Evolutionary conservation across 169 alveolate genomes (phyloP).

Genomic region (Cryptosporidium meleagridis): DNA sequence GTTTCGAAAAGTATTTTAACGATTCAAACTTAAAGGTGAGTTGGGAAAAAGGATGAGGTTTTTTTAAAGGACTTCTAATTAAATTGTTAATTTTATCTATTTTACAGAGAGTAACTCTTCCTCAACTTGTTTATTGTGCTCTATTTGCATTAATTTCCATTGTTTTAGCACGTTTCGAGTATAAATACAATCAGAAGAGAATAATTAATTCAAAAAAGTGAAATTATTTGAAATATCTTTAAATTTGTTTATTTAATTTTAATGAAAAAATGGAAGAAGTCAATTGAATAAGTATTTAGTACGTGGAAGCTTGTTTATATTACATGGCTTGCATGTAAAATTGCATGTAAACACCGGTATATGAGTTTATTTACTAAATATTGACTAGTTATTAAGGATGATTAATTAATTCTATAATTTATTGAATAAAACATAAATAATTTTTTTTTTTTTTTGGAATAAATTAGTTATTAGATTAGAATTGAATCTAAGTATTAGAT

Average conservation of each 20-base stretch:
- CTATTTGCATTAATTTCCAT: constrained; percentile 10
- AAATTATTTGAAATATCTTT: background rate
- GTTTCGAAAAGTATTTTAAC: constrained; percentile 47
- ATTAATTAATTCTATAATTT: constrained; percentile 26
- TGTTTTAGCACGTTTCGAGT: constrained; percentile 42
- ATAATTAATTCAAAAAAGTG: background rate
- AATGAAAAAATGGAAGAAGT: too few species aligned
- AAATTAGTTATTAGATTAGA: background rate
- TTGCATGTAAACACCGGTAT: constrained; percentile 49
- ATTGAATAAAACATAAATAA: background rate
- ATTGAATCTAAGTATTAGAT: background rate
- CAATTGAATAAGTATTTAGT: background rate
- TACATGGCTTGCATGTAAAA: constrained; percentile 55
- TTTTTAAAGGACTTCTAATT: background rate
- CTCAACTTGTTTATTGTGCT: constrained; percentile 65
- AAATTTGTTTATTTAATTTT: background rate
- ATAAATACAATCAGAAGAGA: background rate
- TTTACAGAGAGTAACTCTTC: constrained; percentile 55
- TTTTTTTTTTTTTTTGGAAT: background rate
- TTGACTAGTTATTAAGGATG: constrained; percentile 29
- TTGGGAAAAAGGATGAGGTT: background rate
- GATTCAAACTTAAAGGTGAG: constrained; percentile 51
- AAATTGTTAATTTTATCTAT: background rate
- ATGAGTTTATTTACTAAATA: background rate
- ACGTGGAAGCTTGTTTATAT: constrained; percentile 26